Base-by-base conservation (phyloP, 495 filamentous ascomycete genomes). In the Penicillium soppii region DNA sequence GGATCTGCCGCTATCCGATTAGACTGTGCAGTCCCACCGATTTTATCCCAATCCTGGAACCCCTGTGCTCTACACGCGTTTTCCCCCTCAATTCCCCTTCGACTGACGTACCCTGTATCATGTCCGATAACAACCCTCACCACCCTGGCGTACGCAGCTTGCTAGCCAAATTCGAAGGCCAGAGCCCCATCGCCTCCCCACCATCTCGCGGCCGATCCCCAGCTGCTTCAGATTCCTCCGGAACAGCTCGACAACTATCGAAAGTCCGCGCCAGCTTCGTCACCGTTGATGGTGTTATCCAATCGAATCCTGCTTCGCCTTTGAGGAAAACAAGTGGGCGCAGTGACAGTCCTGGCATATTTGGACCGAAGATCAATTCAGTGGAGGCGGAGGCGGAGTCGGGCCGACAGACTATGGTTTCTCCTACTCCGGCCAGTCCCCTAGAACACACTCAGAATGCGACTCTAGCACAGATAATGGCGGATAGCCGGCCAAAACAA, bases 181-280 rank as follows among this genome's bases (percentile, higher is more conserved):
- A 78, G 32, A 78, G 72, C 45, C 67, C 52, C 13, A 66, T 70
- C 39, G 47, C 72, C 47, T 83, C 82, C 37, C 82, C 87, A 45
- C 85, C 86, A 26, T 83, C 87, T 50, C 84, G 88, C 65, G 89
- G 89, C 50, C 80, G 86, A 63, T 89, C 88, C 33, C 86, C 88
- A 47, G 83, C 77, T 45, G 73, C 68, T 50, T 69, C 75, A 48
- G 72, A 73, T 43, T 66, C 67, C 42, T 67, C 69, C 39, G 68
- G 67, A 13, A 67, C 63, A 36, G 76, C 77, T 15, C 77, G 87
- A 52, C 88, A 82, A 20, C 76, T 90, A 15, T 87, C 85, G 45
- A 92, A 87, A 68, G 83, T 95, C 39, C 82, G 89, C 47, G 90
- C 90, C 26, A 91, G 81, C 61, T 96, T 96, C 65, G 82, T 95